Evolutionary conservation across 352 stramenopile species (phyloP), one percentile per base, ranked within the genome.

Genomic region (Thalassiosira livingstoniorum): DNA sequence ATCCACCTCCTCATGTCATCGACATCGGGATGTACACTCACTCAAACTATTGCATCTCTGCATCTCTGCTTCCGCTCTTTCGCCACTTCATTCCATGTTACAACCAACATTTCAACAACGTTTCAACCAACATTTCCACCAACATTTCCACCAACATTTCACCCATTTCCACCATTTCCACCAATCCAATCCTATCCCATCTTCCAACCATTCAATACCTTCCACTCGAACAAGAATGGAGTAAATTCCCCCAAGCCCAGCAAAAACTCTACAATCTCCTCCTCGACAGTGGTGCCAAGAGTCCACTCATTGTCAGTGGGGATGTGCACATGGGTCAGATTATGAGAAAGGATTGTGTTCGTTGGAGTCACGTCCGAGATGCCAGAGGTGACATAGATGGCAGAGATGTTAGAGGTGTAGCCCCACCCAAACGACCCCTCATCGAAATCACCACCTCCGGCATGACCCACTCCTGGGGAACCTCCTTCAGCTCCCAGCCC

Each of bases 291-390:
- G 92, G 94, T 1, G 95, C 94, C 3, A 96, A 94, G 78, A 92
- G 95, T 23, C 92, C 97, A 15, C 96, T 98, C 51, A 82, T 98
- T 23, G 85, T 98, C 45, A 97, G 90, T 88, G 96, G 96, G 2
- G 96, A 98, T 85, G 95, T 98, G 0, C 96, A 98, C 75, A 97
- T 98, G 75, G 89, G 92, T 4, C 95, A 98, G 82, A 90, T 98
- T 77, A 95, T 97, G 78, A 93, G 97, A 66, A 96, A 98, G 47
- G 88, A 97, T 68, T 98, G 96, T 82, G 91, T 91, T 1, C 87
- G 86, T 39, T 15, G 11, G 0, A 37, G 25, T 0, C 47, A 64
- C 13, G 3, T 74, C 37, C n/a, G 47, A 51, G 47, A 58, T 29
- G 47, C 21, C 66, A 23, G 25, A 63, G 29, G 42, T 23, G 31